Percentiles rank a stretch among this genome's conserved stretches.
Conservation (phyloP, 2,329 filamentous ascomycete species). For the Xylariaceae sp. region DNA sequence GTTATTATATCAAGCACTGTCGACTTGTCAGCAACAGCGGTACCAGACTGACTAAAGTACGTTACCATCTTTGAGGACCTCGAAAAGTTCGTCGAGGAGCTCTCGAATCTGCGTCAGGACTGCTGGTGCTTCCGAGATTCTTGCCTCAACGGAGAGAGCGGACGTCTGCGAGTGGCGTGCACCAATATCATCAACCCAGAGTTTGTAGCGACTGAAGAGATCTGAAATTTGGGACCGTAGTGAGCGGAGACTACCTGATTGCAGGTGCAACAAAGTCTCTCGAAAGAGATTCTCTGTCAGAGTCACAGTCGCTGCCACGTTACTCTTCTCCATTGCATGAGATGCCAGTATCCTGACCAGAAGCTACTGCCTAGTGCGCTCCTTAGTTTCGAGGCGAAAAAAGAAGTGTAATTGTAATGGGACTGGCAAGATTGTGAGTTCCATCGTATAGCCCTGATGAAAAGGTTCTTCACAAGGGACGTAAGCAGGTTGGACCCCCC, state of each 20-base stretch:
- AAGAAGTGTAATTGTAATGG: too few species aligned
- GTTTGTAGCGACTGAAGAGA: conserved; percentile 1
- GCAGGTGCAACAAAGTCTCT: neutral
- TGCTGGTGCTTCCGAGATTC: neutral
- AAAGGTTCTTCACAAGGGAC: too few species aligned
- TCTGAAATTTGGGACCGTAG: neutral
- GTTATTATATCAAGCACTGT: conserved; percentile 1
- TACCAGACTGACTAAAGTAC: neutral
- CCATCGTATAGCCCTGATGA: too few species aligned
- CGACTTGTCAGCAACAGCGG: neutral
- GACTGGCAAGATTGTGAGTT: too few species aligned
- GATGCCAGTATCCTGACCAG: neutral
- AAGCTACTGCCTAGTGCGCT: neutral
- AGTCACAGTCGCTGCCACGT: neutral
- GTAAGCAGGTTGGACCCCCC: neutral
- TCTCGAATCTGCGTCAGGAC: neutral
- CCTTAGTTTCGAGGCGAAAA: conserved; percentile 2
- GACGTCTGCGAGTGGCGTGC: neutral
- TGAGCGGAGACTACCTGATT: neutral
- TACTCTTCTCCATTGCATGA: neutral
- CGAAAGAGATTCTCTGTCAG: neutral
- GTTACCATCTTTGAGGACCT: neutral
- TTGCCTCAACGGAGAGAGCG: neutral
- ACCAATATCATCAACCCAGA: conserved; percentile 1
- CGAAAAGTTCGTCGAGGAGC: neutral